Evolutionary conservation across 2,329 filamentous ascomycete genomes (phyloP).

Genomic region (Fusarium armeniacum): DNA sequence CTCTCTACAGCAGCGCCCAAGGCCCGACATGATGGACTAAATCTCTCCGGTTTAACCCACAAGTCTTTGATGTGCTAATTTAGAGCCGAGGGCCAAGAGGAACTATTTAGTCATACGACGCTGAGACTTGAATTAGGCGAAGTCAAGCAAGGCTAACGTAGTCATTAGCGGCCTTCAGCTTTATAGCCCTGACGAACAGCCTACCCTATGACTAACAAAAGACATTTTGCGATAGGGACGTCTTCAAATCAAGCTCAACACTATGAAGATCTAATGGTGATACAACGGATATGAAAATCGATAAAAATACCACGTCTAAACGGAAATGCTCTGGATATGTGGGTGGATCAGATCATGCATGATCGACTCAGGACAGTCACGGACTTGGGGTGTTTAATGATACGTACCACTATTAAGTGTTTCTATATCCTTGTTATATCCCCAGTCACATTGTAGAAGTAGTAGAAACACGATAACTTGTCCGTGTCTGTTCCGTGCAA

Average conservation of each 20-base stretch:
- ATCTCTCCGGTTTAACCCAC: neutral
- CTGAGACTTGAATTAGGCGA: constrained; percentile 4
- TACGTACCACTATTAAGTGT: neutral
- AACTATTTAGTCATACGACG: constrained; percentile 6
- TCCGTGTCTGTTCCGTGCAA: neutral
- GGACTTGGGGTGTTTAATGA: neutral
- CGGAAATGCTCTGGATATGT: constrained; percentile 31
- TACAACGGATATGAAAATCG: constrained; percentile 18
- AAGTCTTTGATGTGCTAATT: constrained; percentile 6
- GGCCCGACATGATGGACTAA: neutral
- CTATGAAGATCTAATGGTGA: constrained; percentile 30
- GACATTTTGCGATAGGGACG: neutral
- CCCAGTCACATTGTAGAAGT: neutral
- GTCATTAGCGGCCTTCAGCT: constrained; percentile 13
- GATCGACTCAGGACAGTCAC: neutral
- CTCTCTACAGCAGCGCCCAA: neutral
- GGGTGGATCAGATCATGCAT: constrained; percentile 24
- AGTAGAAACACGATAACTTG: neutral
- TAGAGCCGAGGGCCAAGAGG: neutral
- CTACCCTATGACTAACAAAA: neutral
- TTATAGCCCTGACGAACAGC: constrained; percentile 10
- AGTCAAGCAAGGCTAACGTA: neutral
- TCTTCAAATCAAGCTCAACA: constrained; percentile 20
- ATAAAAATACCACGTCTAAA: constrained; percentile 11
- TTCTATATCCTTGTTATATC: neutral